Evolutionary conservation across 768 basidiomycete genomes (phyloP).

Genomic region (Megacollybia marginata): DNA sequence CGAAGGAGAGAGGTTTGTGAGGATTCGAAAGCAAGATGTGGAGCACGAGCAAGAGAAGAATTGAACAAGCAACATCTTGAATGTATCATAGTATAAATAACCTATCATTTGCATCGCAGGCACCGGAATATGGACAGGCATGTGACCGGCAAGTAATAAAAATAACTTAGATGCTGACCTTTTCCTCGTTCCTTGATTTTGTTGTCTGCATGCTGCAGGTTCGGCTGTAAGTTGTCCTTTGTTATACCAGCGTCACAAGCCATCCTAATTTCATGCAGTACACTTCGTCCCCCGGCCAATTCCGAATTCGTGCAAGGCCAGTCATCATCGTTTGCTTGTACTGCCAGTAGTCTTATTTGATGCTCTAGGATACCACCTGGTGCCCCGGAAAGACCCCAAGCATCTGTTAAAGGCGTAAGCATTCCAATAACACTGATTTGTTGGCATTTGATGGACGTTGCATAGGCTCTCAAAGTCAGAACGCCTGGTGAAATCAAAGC

Average conservation of each 20-base stretch:
- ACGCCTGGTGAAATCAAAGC: constrained; percentile 73
- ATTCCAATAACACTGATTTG: not conserved
- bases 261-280: constrained; percentile 31
- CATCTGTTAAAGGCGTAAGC: constrained; percentile 83
- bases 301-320: constrained; percentile 81
- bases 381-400: constrained; percentile 68
- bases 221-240: too few relatives aligned
- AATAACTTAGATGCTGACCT: too few relatives aligned
- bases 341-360: constrained; percentile 28
- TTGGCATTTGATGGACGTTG: constrained; percentile 1
- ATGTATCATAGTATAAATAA: too few relatives aligned
- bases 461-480: constrained; percentile 80
- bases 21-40: constrained; percentile 41
- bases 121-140: too few relatives aligned
- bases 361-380: constrained; percentile 87
- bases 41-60: constrained; percentile 4
- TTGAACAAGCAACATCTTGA: too few relatives aligned
- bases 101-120: too few relatives aligned
- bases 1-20: constrained; percentile 42
- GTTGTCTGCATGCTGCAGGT: too few relatives aligned
- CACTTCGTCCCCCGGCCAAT: constrained; percentile 80
- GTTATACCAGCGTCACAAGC: too few relatives aligned
- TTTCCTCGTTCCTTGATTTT: too few relatives aligned
- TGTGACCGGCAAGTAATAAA: too few relatives aligned
- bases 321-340: constrained; percentile 9